Evolutionary conservation across 2,329 filamentous ascomycete genomes (phyloP), one percentile per base, ranked within the genome.

Genomic region (Diaporthe sp.): DNA sequence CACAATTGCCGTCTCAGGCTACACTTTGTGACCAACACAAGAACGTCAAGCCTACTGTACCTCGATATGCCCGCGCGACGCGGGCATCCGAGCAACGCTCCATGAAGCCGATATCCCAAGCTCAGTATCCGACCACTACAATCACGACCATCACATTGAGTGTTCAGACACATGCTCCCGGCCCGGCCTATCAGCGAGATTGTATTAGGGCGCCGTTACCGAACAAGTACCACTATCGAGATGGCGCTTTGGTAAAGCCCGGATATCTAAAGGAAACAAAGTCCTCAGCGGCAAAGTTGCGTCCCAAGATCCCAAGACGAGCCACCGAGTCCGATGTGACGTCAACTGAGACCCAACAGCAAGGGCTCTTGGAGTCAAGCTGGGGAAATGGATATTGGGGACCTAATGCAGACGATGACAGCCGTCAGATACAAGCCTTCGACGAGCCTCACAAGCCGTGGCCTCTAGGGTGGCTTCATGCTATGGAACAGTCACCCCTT

Each of bases 381-480:
- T 15, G n/a, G n/a, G 51, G 12, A 0, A 1, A 17, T 15, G 25
- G 51, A 15, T 31, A 5, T 8, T 55, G n/a, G 51, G 51, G n/a
- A 2, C 25, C 6, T 3, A 55, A 28, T 8, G 0, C 51, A n/a
- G 51, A 17, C n/a, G 0, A 55, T 31, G 28, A 2, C 12, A 20
- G 7, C 13, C 9, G 5, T 0, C 1, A 9, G 25, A 31, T 3
- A 20, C 4, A 31, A 0, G 8, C 0, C 2, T 7, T 31, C 13
- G 53, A 55, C 15, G n/a, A 55, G 6, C 1, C 7, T 17, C 28
- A 3, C 53, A 7, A 20, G 25, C 15, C 53, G 6, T 55, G 53
- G 25, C 5, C 25, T 1, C 53, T 55, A 20, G 12, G 25, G 3
- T 55, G 53, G 53, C 53, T 55, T 55, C 53, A 55, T 31, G 7